Base-by-base conservation (phyloP, 331 rosid species). In the Prunus yedoensis region DNA sequence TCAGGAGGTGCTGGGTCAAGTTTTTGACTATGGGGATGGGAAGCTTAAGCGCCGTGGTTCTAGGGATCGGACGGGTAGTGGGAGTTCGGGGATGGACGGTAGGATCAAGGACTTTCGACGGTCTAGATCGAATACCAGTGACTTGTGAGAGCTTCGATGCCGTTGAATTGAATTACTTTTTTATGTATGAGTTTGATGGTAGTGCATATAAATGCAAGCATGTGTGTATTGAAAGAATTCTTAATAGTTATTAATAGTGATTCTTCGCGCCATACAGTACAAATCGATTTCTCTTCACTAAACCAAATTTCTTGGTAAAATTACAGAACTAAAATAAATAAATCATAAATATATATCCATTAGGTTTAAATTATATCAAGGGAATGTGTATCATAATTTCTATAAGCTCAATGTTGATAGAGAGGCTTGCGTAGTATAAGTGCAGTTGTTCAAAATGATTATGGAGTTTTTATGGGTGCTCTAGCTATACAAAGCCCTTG, bases 1-100 rank as follows among this genome's bases (percentile, higher is more conserved):
- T 62, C 80, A 70, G 38, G 95, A 83, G 68, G 47, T 78, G 78
- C 18, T 94, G 75, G 65, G 52, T 64, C 86, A 83, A 54, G 84
- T 89, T n/a, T 91, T 94, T 56, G 88, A 85, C 3, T 75, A 69
- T 1, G 81, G 38, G 0, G 77, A 78, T 74, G 80, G 43, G 56
- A 89, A 77, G 71, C 45, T 68, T 47, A 89, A 53, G 80, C 71
- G 82, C 28, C 74, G 89, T 14, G 73, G 66, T 21, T 89, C 87
- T 0, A n/a, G 35, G 52, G 88, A 85, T 79, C 80, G 84, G 64
- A 82, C 70, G 78, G 87, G 23, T 23, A 85, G 82, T 38, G 69
- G 75, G 16, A 72, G 45, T 45, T 71, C 90, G 9, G 79, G 46
- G 7, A 77, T 43, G 41, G 93, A 87, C 71, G 74, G 85, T 3